These are phyloP conservation scores for Euphorbia schlechtendalii DNA, from an alignment of 441 rosid species.

Conservation along the genomic window DNA sequence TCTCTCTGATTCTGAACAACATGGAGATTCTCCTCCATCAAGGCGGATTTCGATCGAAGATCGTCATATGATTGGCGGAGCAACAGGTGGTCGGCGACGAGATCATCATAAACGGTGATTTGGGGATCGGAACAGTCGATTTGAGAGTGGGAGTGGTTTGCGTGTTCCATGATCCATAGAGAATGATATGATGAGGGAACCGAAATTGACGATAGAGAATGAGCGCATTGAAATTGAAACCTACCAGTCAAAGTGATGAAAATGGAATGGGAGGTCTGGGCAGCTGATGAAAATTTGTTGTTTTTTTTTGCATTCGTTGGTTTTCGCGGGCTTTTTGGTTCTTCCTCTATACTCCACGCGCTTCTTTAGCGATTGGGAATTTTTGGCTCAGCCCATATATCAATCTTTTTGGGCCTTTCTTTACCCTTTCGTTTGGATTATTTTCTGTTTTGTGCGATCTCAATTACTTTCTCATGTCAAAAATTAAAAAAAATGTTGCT, in stretches of 20 bases:
- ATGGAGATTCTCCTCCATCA: conserved; percentile 29
- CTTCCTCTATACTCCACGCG: background rate
- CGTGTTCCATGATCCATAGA: conserved; percentile 39
- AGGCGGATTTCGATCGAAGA: conserved; percentile 27
- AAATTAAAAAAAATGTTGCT: too few relatives aligned
- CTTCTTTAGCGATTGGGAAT: background rate
- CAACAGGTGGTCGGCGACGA: conserved; percentile 29
- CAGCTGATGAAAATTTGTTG: background rate
- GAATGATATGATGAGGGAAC: conserved; percentile 10
- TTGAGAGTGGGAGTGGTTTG: conserved; percentile 17
- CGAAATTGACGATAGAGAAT: conserved; percentile 1
- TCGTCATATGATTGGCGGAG: conserved; percentile 26
- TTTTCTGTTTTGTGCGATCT: too few relatives aligned
- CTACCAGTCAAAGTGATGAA: conserved; percentile 45
- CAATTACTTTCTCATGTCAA: too few relatives aligned
- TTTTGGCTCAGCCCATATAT: background rate
- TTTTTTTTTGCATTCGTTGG: background rate
- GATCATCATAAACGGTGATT: conserved; percentile 25
- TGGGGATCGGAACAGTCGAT: conserved; percentile 18
- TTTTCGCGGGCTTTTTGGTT: conserved; percentile 26
- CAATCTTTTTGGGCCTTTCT: background rate
- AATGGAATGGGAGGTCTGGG: conserved; percentile 20
- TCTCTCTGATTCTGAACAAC: conserved; percentile 34
- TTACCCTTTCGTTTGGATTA: too few relatives aligned
- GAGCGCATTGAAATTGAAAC: conserved; percentile 10